Evolutionary conservation across 208 protist species (phyloP).

Genomic region (Trypanosomatidae sp.): DNA sequence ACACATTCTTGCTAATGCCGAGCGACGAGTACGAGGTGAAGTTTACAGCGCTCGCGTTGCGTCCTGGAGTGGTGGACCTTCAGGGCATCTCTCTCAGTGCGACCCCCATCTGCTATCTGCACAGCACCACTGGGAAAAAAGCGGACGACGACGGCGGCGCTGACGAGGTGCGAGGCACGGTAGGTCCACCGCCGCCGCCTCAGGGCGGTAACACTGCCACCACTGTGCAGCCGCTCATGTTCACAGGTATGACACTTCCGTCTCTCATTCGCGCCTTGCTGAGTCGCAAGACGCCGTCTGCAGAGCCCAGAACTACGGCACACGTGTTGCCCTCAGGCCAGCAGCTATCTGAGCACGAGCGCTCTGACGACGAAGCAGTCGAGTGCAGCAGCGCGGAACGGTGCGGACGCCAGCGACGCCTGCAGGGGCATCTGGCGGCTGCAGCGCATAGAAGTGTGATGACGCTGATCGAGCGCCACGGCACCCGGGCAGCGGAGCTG

Average conservation of each 20-base stretch:
- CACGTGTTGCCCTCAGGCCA: constrained; percentile 1
- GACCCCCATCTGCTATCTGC: constrained; percentile 35
- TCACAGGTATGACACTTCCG: constrained; percentile 26
- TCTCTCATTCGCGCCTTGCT: constrained; percentile 16
- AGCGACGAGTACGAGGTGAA: constrained; percentile 50
- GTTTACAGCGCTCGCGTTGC: constrained; percentile 62
- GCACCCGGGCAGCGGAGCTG: constrained; percentile 18
- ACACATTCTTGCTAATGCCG: constrained; percentile 66
- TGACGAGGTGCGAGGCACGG: not conserved
- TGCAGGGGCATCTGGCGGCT: not conserved
- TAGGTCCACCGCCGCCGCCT: not conserved
- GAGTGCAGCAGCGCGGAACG: not conserved
- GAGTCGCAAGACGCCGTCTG: constrained; percentile 8
- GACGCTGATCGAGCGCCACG: constrained; percentile 16
- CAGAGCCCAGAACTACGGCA: constrained; percentile 1
- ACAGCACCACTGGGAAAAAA: not conserved
- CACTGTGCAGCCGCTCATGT: constrained; percentile 16
- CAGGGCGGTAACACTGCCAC: constrained; percentile 2
- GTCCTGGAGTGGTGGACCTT: constrained; percentile 67
- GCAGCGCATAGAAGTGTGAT: constrained; percentile 3
- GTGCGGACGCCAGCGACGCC: not conserved
- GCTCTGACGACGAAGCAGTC: not conserved
- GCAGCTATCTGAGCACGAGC: constrained; percentile 2
- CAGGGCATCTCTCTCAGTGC: constrained; percentile 61
- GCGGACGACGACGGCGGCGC: not conserved